These are phyloP conservation scores for Dinochytrium kinnereticum DNA, from an alignment of 371 early-diverging fungal species.

Conservation along the genomic window DNA sequence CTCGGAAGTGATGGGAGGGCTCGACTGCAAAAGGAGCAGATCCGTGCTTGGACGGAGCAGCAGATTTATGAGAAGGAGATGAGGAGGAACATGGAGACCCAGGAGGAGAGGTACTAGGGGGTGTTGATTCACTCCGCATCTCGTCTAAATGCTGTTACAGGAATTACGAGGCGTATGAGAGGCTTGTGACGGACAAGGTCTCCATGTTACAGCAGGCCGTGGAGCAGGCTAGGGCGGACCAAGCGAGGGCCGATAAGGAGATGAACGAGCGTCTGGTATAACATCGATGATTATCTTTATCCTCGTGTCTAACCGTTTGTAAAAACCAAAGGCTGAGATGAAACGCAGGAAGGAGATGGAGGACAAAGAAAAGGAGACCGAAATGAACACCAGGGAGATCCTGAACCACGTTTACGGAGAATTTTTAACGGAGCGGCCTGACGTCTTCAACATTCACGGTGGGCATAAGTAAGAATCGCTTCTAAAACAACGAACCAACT, in stretches of 20 bases:
- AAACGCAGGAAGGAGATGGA: constrained; percentile 44
- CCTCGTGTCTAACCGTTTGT: neutral
- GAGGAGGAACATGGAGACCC: constrained; percentile 33
- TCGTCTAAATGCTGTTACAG: constrained; percentile 18
- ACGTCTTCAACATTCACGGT: constrained; percentile 51
- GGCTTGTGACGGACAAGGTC: constrained; percentile 41
- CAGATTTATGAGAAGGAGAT: constrained; percentile 48
- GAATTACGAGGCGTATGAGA: constrained; percentile 48
- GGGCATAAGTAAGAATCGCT: constrained; percentile 45
- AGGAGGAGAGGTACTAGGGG: constrained; percentile 45
- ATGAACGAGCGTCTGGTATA: constrained; percentile 47
- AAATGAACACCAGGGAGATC: constrained; percentile 49
- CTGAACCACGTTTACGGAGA: constrained; percentile 44
- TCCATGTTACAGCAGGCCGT: constrained; percentile 41
- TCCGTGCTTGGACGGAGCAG: constrained; percentile 51
- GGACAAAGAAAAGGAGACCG: constrained; percentile 33
- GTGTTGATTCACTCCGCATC: neutral
- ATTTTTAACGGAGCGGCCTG: constrained; percentile 53
- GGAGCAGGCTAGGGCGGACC: constrained; percentile 32
- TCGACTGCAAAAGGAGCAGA: constrained; percentile 53
- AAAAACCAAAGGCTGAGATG: constrained; percentile 40
- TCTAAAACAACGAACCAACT: neutral
- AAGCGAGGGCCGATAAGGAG: constrained; percentile 41
- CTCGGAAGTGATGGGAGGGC: constrained; percentile 32
- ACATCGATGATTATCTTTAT: neutral